Percentiles rank a stretch among this genome's conserved stretches.
Evolutionary conservation across 2,329 filamentous ascomycete species (phyloP).

Genomic region (Sphaerulina musiva): DNA sequence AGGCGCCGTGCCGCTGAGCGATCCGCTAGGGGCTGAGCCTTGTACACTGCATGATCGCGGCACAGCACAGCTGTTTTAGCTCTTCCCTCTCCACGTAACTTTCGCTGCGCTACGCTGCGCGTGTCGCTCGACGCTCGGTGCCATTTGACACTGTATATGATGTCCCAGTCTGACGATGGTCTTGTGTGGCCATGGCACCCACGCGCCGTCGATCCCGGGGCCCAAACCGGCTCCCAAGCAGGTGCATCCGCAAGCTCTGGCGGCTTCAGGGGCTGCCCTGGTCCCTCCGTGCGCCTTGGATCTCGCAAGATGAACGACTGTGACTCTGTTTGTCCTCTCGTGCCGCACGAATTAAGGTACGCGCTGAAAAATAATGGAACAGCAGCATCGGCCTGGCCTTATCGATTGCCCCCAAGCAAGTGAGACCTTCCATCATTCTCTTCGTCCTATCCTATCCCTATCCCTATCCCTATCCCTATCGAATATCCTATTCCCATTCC

Average conservation of each 20-base stretch:
- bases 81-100: neutral
- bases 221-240: constrained; percentile 10
- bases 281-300: constrained; percentile 8
- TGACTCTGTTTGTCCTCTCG: neutral
- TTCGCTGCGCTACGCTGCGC: neutral
- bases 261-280: constrained; percentile 10
- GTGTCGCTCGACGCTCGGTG: neutral
- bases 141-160: neutral
- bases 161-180: too few species aligned
- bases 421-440: neutral
- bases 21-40: too few species aligned
- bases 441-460: neutral
- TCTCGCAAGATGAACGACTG: constrained; percentile 4
- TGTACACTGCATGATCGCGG: neutral
- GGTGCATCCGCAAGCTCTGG: constrained; percentile 14
- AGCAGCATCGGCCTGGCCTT: constrained; percentile 3
- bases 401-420: constrained; percentile 8
- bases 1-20: neutral
- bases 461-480: too few species aligned
- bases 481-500: too few species aligned
- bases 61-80: constrained; percentile 4
- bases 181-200: constrained; percentile 14
- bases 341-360: too few species aligned
- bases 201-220: constrained; percentile 16
- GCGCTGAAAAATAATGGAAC: neutral